These are phyloP conservation scores for Hypoxylon lienhwacheense DNA, from an alignment of 495 filamentous ascomycete species.

Conservation along the genomic window DNA sequence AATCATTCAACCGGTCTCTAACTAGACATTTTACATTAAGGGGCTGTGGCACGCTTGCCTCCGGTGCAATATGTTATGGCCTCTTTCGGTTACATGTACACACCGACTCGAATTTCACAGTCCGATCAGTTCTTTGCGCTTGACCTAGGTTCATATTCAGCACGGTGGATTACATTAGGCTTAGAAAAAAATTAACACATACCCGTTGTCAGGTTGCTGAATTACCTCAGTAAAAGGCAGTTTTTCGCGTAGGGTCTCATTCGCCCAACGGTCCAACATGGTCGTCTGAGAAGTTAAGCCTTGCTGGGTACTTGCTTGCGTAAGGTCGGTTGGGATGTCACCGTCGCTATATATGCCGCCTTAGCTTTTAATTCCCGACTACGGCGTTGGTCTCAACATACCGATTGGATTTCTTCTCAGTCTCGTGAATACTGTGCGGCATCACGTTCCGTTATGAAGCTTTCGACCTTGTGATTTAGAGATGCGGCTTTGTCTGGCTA, in stretches of 20 bases:
- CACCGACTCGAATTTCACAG: conserved; percentile 1
- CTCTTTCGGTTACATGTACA: conserved; percentile 25
- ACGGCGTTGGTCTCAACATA: conserved; percentile 24
- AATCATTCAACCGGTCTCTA: conserved; percentile 19
- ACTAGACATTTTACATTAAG: conserved; percentile 19
- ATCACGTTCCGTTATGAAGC: conserved; percentile 12
- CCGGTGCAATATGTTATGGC: conserved; percentile 8
- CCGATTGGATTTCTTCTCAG: conserved; percentile 19
- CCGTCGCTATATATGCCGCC: conserved; percentile 18
- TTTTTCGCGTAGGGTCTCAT: conserved; percentile 40
- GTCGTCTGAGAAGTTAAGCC: conserved; percentile 24
- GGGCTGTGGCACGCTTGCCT: conserved; percentile 18
- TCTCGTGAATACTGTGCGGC: conserved; percentile 34
- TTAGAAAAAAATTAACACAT: conserved; percentile 1
- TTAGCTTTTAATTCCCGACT: conserved; percentile 15
- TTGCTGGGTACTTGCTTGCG: conserved; percentile 7
- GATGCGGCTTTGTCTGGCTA: not conserved
- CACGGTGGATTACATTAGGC: conserved; percentile 2
- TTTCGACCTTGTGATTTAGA: not conserved
- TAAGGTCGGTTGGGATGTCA: not conserved
- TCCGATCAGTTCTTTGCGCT: conserved; percentile 17
- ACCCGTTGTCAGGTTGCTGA: conserved; percentile 30
- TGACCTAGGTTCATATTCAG: conserved; percentile 24
- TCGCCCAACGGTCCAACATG: conserved; percentile 46
- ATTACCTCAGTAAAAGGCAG: conserved; percentile 46